Evolutionary conservation across 2,329 filamentous ascomycete species (phyloP), one percentile per base, ranked within the genome.

Genomic region (Epichloe typhina): DNA sequence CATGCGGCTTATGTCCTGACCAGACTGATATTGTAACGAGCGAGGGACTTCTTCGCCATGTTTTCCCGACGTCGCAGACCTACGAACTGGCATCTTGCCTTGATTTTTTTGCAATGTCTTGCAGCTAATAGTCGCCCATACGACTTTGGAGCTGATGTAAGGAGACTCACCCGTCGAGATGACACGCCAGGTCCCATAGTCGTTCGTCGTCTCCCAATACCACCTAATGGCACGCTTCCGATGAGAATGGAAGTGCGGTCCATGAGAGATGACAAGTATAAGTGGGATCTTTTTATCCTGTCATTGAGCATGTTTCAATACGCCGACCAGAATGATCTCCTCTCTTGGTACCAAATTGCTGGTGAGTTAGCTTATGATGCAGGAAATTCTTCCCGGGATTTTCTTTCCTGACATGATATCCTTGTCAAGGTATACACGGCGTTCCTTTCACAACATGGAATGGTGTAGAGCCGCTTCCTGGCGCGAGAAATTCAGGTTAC

Each of bases 341-440:
- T 84, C 38, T 91, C 87, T 40, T 93, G 82, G 72, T 94, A 89
- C 67, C 80, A 87, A 60, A 76, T 94, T 58, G 77, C 84, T 53
- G 86, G 88, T 86, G 65, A 53, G 75, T 64, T 2, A 6, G 33
- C 40, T 43, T 17, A n/a, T 4, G 19, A 37, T 35, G 15, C 19
- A 41, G 15, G 8, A 42, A 31, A 19, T 37, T 41, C 12, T 39
- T 49, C 53, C 17, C 5, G 7, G 13, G 19, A 2, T 17, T 19
- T 11, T 47, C 23, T 38, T 39, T 21, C 26, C 36, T 31, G 21
- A 47, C 4, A 47, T 8, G 15, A n/a, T 23, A 31, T 31, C 1
- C 5, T 35, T 15, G 35, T 36, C 35, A 88, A 88, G 86, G 84
- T 15, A 87, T 95, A 57, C 88, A 95, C 64, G 88, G 88, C 17